Conservation (phyloP, 768 basidiomycete genomes). For the Boletus barrowsii region DNA sequence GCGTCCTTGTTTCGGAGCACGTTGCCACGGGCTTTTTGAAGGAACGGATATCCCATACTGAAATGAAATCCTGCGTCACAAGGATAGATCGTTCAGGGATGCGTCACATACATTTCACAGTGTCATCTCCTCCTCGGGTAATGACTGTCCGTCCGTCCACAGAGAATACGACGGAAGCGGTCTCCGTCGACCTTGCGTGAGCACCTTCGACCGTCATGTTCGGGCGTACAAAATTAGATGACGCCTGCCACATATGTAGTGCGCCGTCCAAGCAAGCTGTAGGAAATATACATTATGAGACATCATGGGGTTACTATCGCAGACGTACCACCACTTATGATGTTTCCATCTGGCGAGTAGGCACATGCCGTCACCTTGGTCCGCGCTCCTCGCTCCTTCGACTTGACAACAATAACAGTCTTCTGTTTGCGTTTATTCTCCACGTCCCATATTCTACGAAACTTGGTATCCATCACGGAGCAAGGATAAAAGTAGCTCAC, state of each 20-base stretch:
- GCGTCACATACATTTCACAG: conserved; percentile 81
- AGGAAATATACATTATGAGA: background rate
- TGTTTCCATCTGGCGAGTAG: conserved; percentile 86
- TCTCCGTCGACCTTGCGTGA: conserved; percentile 82
- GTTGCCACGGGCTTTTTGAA: conserved; percentile 86
- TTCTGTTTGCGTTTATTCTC: conserved; percentile 94
- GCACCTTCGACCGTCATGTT: conserved; percentile 84
- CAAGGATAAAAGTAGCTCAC: conserved; percentile 38
- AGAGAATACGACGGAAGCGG: conserved; percentile 84
- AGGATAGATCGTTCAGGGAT: background rate
- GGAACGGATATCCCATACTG: conserved; percentile 92
- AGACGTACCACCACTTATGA: conserved; percentile 80
- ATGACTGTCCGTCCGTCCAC: conserved; percentile 83
- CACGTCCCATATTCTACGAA: conserved; percentile 85
- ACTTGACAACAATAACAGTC: conserved; percentile 93
- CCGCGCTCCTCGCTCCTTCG: conserved; percentile 89
- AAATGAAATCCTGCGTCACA: conserved; percentile 3
- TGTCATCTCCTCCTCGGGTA: conserved; percentile 92
- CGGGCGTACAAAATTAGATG: conserved; percentile 90
- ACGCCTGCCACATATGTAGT: conserved; percentile 89
- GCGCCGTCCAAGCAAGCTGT: conserved; percentile 89
- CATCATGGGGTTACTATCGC: conserved; percentile 9
- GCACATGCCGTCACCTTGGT: conserved; percentile 87
- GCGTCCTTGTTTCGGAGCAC: conserved; percentile 60
- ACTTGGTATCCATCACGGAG: conserved; percentile 2